phyloP scores from a whole-genome alignment of 495 filamentous ascomycete genomes.

The Penicillium antarcticum region DNA sequence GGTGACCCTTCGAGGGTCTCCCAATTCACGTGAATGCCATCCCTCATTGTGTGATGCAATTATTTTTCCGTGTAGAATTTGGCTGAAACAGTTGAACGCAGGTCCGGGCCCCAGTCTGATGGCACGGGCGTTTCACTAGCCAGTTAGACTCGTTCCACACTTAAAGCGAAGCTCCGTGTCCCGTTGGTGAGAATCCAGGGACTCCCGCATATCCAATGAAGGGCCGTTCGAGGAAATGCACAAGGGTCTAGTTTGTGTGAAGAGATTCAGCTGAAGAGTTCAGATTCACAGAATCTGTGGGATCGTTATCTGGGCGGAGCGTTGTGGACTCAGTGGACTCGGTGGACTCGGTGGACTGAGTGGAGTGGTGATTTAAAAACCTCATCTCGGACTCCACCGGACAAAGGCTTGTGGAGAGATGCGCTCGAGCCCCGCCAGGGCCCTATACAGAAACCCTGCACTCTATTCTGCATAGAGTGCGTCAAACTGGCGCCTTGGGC shows the following conservation, averaged over 20 bases:
- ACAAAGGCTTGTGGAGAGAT: background rate
- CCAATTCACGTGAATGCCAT: background rate
- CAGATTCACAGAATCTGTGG: background rate
- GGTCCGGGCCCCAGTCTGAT: constrained; percentile 16
- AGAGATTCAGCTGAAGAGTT: background rate
- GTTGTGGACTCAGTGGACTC: no score
- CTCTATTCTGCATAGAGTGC: background rate
- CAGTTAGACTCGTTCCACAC: constrained; percentile 7
- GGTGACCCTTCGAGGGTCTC: background rate
- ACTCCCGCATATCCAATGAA: background rate
- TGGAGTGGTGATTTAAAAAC: background rate
- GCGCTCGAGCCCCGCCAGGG: background rate
- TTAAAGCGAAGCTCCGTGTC: constrained; percentile 15
- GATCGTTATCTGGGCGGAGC: background rate
- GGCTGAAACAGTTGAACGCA: constrained; percentile 18
- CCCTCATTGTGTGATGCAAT: constrained; percentile 2
- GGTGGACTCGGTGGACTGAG: background rate
- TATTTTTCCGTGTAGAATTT: constrained; percentile 3
- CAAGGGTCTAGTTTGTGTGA: background rate
- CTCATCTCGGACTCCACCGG: background rate
- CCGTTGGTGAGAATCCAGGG: constrained; percentile 18
- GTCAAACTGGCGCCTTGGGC: background rate
- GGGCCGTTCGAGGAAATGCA: background rate
- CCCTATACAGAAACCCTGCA: background rate
- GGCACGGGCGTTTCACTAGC: constrained; percentile 10